Base-by-base conservation (phyloP, 169 alveolate species). In the Theileria orientalis region DNA sequence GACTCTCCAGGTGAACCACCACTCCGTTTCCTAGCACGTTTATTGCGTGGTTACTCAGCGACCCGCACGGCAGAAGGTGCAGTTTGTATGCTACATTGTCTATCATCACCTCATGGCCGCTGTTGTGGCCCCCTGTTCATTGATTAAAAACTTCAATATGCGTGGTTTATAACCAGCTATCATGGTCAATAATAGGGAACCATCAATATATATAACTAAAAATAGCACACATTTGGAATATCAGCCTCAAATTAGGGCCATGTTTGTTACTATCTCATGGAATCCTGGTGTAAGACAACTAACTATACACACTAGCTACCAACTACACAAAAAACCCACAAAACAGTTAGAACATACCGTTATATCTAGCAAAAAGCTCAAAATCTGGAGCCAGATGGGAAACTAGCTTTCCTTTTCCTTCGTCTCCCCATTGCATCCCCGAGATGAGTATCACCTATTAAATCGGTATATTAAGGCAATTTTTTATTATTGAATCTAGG, bases 371-470 rank as follows among this genome's bases (percentile, higher is more conserved):
- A 32, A 94, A 84, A 30, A 88, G 63, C 69, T 95, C 96, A 13
- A 93, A 91, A 57, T 94, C 90, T 51, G 88, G 83, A 35, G 98
- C 92, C 35, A 96, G 84, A 14, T 91, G 87, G 70, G 95, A 97
- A n/a, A 95, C 97, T 3, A 95, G 92, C 80, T 96, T 96, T 13
- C 99, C 99, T 85, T 96, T 96, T 9, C 98, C 99, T 83, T 96
- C 99, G 85, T 96, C 99, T 32, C 99, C 99, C 98, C 98, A 96
- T 76, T 96, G 96, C 69, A 96, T 73, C n/a, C 99, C 99, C 23
- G 94, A 63, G 11, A 91, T 75, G 54, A 86, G 85, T 27, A 90
- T 70, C 3, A 85, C 91, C 83, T 90, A 69, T 30, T 62, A n/a
- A n/a, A n/a, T n/a, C n/a, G n/a, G n/a, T n/a, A n/a, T n/a, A n/a